Percentiles rank a stretch among this genome's conserved stretches.
Conservation (phyloP, 352 stramenopile genomes). For the Phytopythium litorale region DNA sequence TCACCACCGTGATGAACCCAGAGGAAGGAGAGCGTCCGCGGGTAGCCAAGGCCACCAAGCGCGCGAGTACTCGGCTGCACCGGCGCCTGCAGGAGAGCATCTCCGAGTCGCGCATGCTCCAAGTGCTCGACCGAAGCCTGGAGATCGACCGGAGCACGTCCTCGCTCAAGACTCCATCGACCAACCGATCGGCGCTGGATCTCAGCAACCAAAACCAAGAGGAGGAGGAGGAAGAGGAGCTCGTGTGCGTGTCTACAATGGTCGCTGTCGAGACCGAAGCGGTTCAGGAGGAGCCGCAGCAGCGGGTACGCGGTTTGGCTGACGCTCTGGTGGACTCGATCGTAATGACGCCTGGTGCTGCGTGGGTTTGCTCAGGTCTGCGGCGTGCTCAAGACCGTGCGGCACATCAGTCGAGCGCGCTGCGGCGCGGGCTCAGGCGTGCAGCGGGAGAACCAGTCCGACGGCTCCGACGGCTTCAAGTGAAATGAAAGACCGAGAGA, state of each 20-base stretch:
- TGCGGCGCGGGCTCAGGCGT: neutral
- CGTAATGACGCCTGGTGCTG: too few species aligned
- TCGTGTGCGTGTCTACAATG: conserved; percentile 75
- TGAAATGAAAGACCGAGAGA: neutral
- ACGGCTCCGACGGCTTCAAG: conserved; percentile 5
- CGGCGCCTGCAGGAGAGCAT: conserved; percentile 57
- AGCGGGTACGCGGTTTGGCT: conserved; percentile 12
- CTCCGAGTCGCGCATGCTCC: conserved; percentile 63
- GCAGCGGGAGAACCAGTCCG: conserved; percentile 24
- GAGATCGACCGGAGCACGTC: neutral
- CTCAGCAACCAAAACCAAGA: conserved; percentile 26
- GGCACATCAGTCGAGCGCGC: conserved; percentile 22
- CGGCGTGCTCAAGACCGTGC: conserved; percentile 29
- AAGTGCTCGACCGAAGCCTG: conserved; percentile 49
- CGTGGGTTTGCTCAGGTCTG: conserved; percentile 1
- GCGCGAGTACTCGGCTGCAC: conserved; percentile 29
- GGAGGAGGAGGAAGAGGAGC: conserved; percentile 54
- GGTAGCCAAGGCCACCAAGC: conserved; percentile 7
- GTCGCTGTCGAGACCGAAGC: conserved; percentile 28
- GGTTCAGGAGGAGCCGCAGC: conserved; percentile 16
- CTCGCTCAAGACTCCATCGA: neutral
- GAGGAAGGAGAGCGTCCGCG: conserved; percentile 2
- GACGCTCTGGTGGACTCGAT: neutral
- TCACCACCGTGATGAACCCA: conserved; percentile 19
- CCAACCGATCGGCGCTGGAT: neutral